These are phyloP conservation scores for Stellera chamaejasme DNA, from an alignment of 345 rosid genomes.

Conservation along the genomic window DNA sequence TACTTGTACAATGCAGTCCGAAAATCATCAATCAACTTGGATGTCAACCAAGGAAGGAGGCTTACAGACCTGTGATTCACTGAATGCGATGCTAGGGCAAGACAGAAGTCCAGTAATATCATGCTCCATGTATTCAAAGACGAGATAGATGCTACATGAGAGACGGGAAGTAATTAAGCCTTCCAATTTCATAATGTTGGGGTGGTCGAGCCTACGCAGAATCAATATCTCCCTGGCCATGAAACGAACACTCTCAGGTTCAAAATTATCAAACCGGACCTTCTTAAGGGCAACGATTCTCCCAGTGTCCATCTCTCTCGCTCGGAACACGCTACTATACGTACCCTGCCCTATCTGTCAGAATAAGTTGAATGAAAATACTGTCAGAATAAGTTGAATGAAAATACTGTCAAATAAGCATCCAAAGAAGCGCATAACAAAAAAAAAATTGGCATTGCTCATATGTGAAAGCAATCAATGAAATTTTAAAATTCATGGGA, in stretches of 20 bases:
- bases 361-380: constrained; percentile 8
- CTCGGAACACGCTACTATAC: constrained; percentile 91
- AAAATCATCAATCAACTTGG: background rate
- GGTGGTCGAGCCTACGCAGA: constrained; percentile 85
- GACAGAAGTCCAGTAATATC: constrained; percentile 89
- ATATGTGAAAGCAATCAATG: no score
- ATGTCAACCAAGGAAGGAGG: constrained; percentile 1
- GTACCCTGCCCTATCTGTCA: constrained; percentile 96
- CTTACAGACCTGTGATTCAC: constrained; percentile 73
- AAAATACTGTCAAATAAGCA: constrained; percentile 2
- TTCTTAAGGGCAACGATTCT: constrained; percentile 90
- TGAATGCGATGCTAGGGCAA: constrained; percentile 72
- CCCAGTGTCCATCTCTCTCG: constrained; percentile 70
- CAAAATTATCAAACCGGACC: constrained; percentile 90
- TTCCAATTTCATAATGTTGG: constrained; percentile 82
- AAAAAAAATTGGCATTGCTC: no score
- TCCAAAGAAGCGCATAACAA: no score
- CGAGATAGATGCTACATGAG: constrained; percentile 82
- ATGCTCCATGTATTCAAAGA: constrained; percentile 98
- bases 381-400: constrained; percentile 26
- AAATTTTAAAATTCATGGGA: no score
- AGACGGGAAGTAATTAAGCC: constrained; percentile 80
- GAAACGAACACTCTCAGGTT: constrained; percentile 96
- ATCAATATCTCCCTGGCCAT: constrained; percentile 97
- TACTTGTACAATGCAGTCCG: no score